Evolutionary conservation across 306 rosid genomes (phyloP).

Genomic region (Senna tora): DNA sequence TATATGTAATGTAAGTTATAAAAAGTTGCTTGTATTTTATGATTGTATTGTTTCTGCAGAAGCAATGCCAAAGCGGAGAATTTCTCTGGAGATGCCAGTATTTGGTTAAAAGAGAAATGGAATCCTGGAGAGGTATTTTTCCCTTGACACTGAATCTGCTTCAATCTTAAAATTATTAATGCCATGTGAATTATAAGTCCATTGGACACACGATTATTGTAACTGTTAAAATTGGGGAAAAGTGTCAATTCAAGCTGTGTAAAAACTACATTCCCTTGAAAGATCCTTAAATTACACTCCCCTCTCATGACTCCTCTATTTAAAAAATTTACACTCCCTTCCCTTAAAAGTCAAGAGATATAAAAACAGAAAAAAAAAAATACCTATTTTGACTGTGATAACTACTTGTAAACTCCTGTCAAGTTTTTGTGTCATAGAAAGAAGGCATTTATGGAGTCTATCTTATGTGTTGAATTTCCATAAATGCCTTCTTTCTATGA

Average conservation of each 20-base stretch:
- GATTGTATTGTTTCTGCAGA: conserved; percentile 49
- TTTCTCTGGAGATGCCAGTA: conserved; percentile 47
- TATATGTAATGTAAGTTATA: conserved; percentile 6
- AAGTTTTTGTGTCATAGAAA: not conserved
- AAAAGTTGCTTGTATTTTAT: conserved; percentile 11
- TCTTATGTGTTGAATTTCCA: conserved; percentile 1
- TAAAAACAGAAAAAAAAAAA: no score
- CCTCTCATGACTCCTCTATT: no score
- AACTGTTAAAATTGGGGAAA: not conserved
- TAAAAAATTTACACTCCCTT: no score
- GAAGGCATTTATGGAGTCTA: not conserved
- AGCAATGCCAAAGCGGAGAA: conserved; percentile 46
- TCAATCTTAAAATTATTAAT: not conserved
- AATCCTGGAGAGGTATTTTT: conserved; percentile 82
- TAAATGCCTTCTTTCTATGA: not conserved
- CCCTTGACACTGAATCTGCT: not conserved
- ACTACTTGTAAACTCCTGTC: not conserved
- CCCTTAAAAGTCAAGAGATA: no score
- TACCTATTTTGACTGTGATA: not conserved
- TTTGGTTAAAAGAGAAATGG: conserved; percentile 88
- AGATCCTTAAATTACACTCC: no score
- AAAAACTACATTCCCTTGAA: no score
- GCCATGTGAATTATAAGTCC: not conserved
- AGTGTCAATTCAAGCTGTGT: not conserved
- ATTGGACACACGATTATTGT: not conserved